A percentile compares a stretch with the other conserved stretches of the same genome.
Conservation (phyloP, 2,329 filamentous ascomycete species). For the Cladosporium sp. region DNA sequence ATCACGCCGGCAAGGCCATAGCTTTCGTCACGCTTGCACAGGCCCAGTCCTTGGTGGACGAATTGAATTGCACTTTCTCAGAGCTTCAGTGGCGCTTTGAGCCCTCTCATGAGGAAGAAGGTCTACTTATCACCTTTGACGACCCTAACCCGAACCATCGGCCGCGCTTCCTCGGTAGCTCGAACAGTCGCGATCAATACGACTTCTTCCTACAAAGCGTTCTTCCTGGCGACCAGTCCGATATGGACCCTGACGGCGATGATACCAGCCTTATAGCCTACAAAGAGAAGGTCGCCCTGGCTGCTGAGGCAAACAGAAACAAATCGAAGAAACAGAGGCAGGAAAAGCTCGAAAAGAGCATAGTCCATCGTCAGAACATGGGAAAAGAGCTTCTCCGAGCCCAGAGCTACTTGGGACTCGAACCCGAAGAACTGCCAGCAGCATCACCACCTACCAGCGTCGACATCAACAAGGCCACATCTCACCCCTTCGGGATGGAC, state of each 20-base stretch:
- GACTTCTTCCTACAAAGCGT: conserved; percentile 30
- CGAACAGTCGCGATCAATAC: conserved; percentile 44
- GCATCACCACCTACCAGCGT: conserved; percentile 12
- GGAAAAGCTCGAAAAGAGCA: conserved; percentile 37
- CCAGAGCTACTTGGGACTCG: conserved; percentile 68
- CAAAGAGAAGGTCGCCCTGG: conserved; percentile 51
- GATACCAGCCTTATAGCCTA: conserved; percentile 45
- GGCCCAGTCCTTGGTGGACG: conserved; percentile 58
- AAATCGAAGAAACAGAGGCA: conserved; percentile 45
- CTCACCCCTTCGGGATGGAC: conserved; percentile 48
- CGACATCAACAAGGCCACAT: conserved; percentile 38
- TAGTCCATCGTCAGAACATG: conserved; percentile 50
- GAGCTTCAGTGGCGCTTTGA: conserved; percentile 57
- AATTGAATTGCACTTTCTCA: conserved; percentile 58
- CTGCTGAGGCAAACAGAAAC: conserved; percentile 48
- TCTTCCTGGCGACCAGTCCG: background rate
- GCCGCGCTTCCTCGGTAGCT: conserved; percentile 65
- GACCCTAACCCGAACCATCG: conserved; percentile 61
- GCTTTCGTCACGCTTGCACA: conserved; percentile 66
- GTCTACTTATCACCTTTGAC: conserved; percentile 60
- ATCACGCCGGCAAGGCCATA: conserved; percentile 46
- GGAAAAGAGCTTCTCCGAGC: conserved; percentile 57
- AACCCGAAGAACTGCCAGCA: conserved; percentile 28
- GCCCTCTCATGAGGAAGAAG: conserved; percentile 43
- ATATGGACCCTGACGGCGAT: conserved; percentile 20